phyloP scores from a whole-genome alignment of 225 moss, liverwort and hornwort genomes.

The Rhytidiadelphus loreus region DNA sequence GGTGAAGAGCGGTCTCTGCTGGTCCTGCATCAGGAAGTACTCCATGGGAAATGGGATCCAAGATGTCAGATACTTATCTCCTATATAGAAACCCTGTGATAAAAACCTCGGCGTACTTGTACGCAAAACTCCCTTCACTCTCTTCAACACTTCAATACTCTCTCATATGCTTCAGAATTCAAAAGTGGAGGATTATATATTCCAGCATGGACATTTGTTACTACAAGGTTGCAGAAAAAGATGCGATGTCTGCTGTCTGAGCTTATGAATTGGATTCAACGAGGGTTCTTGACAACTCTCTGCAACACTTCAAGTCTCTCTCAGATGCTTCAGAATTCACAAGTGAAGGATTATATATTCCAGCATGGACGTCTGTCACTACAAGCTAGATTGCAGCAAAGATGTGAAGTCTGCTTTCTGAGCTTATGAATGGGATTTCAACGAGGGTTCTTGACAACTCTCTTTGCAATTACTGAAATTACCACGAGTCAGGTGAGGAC shows the following conservation, averaged over 20 bases:
- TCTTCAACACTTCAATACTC: not conserved
- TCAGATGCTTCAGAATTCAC: not conserved
- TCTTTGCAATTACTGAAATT: not conserved
- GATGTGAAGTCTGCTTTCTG: not conserved
- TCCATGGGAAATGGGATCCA: constrained; percentile 34
- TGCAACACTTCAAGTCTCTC: not conserved
- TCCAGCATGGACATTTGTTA: not conserved
- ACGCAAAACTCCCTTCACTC: not conserved
- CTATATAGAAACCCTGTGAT: not conserved
- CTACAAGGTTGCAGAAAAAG: not conserved
- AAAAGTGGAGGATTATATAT: not conserved
- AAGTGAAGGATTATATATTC: not conserved
- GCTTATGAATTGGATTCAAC: not conserved
- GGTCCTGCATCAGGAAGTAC: constrained; percentile 49
- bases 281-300: not conserved
- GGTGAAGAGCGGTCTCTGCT: constrained; percentile 19
- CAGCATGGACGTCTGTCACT: not conserved
- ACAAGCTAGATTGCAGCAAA: not conserved
- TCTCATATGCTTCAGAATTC: not conserved
- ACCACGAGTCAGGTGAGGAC: not conserved
- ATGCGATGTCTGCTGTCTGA: not conserved
- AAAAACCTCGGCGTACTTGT: not conserved
- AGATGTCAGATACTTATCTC: constrained; percentile 12
- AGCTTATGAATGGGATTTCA: not conserved
- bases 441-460: not conserved